These are phyloP conservation scores for Bremia lactucae DNA, from an alignment of 352 stramenopile species.

Conservation along the genomic window DNA sequence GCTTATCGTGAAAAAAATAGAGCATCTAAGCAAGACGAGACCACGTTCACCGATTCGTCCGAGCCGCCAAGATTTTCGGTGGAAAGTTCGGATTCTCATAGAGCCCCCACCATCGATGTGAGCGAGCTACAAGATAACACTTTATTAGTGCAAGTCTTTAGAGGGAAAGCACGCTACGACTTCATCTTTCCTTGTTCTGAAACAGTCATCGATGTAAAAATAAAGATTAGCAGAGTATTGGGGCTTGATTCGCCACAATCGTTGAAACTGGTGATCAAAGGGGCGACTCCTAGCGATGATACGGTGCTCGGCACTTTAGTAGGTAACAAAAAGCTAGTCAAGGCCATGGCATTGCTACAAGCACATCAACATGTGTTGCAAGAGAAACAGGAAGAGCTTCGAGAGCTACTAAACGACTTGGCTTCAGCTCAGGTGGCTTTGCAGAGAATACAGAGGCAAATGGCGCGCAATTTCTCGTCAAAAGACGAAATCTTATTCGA, in stretches of 20 bases:
- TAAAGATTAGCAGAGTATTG: constrained; percentile 32
- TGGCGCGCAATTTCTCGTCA: constrained; percentile 40
- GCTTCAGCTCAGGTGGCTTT: constrained; percentile 23
- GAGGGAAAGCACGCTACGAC: constrained; percentile 50
- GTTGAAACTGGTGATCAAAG: constrained; percentile 52
- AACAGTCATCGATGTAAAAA: constrained; percentile 35
- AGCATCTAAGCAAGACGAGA: neutral
- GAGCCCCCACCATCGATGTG: constrained; percentile 18
- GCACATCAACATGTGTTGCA: constrained; percentile 45
- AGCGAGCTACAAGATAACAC: constrained; percentile 31
- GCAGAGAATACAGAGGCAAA: constrained; percentile 27
- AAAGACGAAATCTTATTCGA: constrained; percentile 40
- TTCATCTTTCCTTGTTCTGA: constrained; percentile 26
- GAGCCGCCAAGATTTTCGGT: neutral
- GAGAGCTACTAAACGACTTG: constrained; percentile 52
- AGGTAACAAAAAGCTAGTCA: constrained; percentile 25
- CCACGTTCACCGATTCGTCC: neutral
- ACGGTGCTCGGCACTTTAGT: constrained; percentile 12
- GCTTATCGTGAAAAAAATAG: constrained; percentile 15
- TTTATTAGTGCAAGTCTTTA: constrained; percentile 40
- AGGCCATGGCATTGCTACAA: constrained; percentile 62
- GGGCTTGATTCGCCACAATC: constrained; percentile 26
- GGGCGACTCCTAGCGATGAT: constrained; percentile 41
- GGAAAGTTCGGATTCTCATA: neutral
- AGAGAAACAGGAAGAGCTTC: constrained; percentile 58